A percentile compares a stretch with the other conserved stretches of the same genome.
Conservation (phyloP, 768 basidiomycete genomes). For the Suillus luteus region DNA sequence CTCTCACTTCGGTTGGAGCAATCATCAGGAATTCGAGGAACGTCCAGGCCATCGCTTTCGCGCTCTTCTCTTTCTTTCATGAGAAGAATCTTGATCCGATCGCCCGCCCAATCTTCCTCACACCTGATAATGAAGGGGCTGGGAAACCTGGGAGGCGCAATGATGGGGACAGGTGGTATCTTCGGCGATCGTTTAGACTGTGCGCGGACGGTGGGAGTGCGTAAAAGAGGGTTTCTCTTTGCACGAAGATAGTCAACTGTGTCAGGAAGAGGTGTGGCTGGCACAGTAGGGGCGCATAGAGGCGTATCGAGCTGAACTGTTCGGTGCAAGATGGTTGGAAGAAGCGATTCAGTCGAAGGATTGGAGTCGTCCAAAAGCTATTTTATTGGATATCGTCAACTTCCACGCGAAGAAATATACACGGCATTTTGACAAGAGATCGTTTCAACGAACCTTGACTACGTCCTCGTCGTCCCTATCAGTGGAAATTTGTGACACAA, state of each 20-base stretch:
- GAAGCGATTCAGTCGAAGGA: slow-evolving; percentile 9
- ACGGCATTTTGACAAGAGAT: neutral
- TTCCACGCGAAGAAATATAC: slow-evolving; percentile 2
- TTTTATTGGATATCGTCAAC: slow-evolving; percentile 17
- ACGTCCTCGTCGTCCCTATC: slow-evolving; percentile 15
- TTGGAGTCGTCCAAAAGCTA: slow-evolving; percentile 7
- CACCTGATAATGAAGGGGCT: slow-evolving; percentile 28
- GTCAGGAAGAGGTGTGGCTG: slow-evolving; percentile 28
- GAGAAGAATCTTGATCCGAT: slow-evolving; percentile 42
- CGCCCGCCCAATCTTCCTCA: slow-evolving; percentile 45
- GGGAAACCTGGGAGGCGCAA: slow-evolving; percentile 50
- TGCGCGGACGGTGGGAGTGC: slow-evolving; percentile 20
- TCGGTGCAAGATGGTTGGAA: slow-evolving; percentile 4
- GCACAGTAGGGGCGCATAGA: slow-evolving; percentile 24
- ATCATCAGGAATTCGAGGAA: neutral
- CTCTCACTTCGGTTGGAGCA: slow-evolving; percentile 13
- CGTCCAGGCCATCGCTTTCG: slow-evolving; percentile 35
- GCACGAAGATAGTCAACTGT: slow-evolving; percentile 25
- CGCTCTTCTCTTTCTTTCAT: slow-evolving; percentile 43
- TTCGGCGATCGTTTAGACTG: slow-evolving; percentile 3
- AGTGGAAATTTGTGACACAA: slow-evolving; percentile 34
- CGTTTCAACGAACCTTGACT: slow-evolving; percentile 15
- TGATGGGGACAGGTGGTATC: slow-evolving; percentile 46
- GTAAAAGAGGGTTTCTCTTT: slow-evolving; percentile 25
- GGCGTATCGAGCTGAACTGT: neutral